Percentiles rank a stretch among this genome's conserved stretches.
Conservation (phyloP, 129 eudicot species). For the Logfia minima region DNA sequence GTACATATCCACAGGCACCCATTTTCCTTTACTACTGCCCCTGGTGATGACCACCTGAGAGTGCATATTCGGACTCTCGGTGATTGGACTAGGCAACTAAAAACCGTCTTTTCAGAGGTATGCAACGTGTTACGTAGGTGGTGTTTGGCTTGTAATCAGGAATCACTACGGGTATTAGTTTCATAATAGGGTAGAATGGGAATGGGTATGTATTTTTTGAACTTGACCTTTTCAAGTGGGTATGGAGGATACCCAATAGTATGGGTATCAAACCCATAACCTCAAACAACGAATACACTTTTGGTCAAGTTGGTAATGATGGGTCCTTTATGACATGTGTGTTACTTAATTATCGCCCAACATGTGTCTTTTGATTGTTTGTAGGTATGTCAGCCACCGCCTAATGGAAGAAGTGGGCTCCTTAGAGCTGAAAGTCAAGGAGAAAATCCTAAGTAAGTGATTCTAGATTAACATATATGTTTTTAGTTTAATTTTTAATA, state of each 20-base stretch:
- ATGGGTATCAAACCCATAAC: neutral
- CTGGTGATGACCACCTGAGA: conserved; percentile 77
- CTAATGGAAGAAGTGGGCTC: conserved; percentile 71
- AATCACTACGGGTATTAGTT: neutral
- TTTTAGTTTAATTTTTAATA: too few species aligned
- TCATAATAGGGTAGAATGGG: neutral
- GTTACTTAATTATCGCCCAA: conserved; percentile 23
- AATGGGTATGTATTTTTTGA: neutral
- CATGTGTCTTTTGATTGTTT: conserved; percentile 31
- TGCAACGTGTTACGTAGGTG: neutral
- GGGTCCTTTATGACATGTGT: conserved; percentile 6
- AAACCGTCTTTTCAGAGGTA: conserved; percentile 72
- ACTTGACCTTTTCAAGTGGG: neutral
- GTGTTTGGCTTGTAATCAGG: neutral
- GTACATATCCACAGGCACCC: conserved; percentile 69
- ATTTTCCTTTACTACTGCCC: conserved; percentile 87
- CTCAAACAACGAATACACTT: neutral
- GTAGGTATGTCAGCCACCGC: conserved; percentile 76
- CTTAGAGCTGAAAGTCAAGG: conserved; percentile 72
- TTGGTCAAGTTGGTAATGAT: conserved; percentile 15
- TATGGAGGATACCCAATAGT: neutral
- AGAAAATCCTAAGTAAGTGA: conserved; percentile 67
- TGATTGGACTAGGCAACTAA: conserved; percentile 86
- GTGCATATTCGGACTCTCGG: conserved; percentile 88
- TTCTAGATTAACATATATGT: conserved; percentile 11